Base-by-base conservation (phyloP, 2,329 filamentous ascomycete species). In the Kalmusia sp. region DNA sequence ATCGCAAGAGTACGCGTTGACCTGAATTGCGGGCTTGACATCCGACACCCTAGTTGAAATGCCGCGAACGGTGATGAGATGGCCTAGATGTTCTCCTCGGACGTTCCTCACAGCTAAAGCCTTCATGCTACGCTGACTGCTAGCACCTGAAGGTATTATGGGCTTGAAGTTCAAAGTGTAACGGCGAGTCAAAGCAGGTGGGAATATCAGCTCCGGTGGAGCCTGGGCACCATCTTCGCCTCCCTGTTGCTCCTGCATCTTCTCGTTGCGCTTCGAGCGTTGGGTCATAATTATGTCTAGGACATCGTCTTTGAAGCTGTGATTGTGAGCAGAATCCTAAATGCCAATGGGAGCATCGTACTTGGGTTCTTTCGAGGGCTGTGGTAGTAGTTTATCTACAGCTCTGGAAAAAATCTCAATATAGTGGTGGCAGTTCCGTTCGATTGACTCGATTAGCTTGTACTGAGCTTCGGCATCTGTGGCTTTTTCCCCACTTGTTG, bases 81-180 rank as follows among this genome's bases (percentile, higher is more conserved):
- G 87, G 41, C 95, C 95, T 2, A 99, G 84, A 73, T 99, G 91
- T 66, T 97, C 93, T 64, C 93, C 95, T 35, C 91, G 88, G 25
- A 99, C 91, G 69, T 98, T 87, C 61, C 95, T 88, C 25, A 99
- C 95, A n/a, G 95, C 93, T 54, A 98, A 79, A 2, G 87, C 85
- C 69, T 89, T 89, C 40, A 74, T 69, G 52, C 64, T 76, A 49
- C 80, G 80, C 49, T 84, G 80, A 46, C 84, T 84, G 65, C 84
- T 87, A 24, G 89, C 87, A 6, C 83, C 82, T 7, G 87, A 87
- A 3, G 87, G 84, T n/a, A 90, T 90, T 56, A 90, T 83, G 17
- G 95, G 93, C 80, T 96, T 97, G 82, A 99, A 97, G 71, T 96
- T 93, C 52, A 99, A 85, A 0, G 92, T 96, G 77, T 99, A 99